A percentile compares a stretch with the other conserved stretches of the same genome.
phyloP scores from a whole-genome alignment of 371 early-diverging fungal species.

The Actinomortierella wolfii region DNA sequence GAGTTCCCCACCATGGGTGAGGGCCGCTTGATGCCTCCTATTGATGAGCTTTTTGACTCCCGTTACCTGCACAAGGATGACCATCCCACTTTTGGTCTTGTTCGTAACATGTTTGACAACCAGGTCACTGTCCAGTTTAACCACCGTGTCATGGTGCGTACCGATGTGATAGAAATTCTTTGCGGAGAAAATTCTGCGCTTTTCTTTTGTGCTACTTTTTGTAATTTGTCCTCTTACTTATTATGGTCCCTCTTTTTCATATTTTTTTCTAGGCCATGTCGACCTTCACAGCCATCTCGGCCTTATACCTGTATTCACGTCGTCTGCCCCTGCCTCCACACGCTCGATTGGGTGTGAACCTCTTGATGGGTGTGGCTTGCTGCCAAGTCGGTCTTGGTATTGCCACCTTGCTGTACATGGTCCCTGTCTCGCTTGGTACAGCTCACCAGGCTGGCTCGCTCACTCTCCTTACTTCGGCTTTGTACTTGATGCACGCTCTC shows the following conservation, averaged over 20 bases:
- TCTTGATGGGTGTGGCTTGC: slow-evolving; percentile 74
- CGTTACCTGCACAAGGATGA: slow-evolving; percentile 60
- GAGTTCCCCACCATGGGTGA: slow-evolving; percentile 93
- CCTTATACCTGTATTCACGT: slow-evolving; percentile 77
- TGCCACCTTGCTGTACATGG: slow-evolving; percentile 88
- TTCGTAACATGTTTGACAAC: slow-evolving; percentile 92
- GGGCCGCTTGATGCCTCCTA: slow-evolving; percentile 71
- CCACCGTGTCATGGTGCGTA: slow-evolving; percentile 83
- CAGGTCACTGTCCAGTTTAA: slow-evolving; percentile 94
- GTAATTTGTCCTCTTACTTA: not conserved
- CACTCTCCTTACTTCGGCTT: slow-evolving; percentile 79
- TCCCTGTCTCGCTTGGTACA: slow-evolving; percentile 92
- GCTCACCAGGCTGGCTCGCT: slow-evolving; percentile 96
- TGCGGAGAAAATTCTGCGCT: too few relatives aligned
- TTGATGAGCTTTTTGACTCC: slow-evolving; percentile 70
- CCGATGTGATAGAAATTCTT: not conserved
- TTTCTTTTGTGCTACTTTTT: too few relatives aligned
- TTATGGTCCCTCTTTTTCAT: not conserved
- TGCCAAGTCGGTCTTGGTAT: slow-evolving; percentile 91
- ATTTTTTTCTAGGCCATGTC: slow-evolving; percentile 68
- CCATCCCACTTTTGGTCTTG: slow-evolving; percentile 43
- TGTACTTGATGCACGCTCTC: slow-evolving; percentile 83
- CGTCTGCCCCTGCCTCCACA: slow-evolving; percentile 72
- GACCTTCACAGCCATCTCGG: slow-evolving; percentile 72
- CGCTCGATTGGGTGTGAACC: slow-evolving; percentile 69